A percentile compares a stretch with the other conserved stretches of the same genome.
Conservation (phyloP, 345 rosid species). For the sweet orange (Citrus sinensis) region DVS_A1.0 CM039167.1:6123501-6124000, state of each 20-base stretch:
- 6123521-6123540: not conserved
- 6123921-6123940: not conserved
- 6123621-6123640: not conserved
- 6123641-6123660: not conserved
- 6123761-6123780: not conserved
- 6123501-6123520: constrained; percentile 72
- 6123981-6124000: not conserved
- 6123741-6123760: not conserved
- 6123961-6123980: not conserved
- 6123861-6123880: not conserved
- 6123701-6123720: not conserved
- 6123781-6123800: not conserved
- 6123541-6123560: not conserved
- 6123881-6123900: not conserved
- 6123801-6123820: not conserved
- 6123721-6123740: not conserved
- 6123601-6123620: not conserved
- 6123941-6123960: not conserved
- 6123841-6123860: not conserved
- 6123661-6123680: not conserved
- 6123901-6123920: not conserved
- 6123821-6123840: not conserved
- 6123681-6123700: not conserved
- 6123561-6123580: not conserved
- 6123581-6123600: not conserved